These are phyloP conservation scores for Ophiostoma angusticollis DNA, from an alignment of 2,329 filamentous ascomycete genomes.

Conservation along the genomic window DNA sequence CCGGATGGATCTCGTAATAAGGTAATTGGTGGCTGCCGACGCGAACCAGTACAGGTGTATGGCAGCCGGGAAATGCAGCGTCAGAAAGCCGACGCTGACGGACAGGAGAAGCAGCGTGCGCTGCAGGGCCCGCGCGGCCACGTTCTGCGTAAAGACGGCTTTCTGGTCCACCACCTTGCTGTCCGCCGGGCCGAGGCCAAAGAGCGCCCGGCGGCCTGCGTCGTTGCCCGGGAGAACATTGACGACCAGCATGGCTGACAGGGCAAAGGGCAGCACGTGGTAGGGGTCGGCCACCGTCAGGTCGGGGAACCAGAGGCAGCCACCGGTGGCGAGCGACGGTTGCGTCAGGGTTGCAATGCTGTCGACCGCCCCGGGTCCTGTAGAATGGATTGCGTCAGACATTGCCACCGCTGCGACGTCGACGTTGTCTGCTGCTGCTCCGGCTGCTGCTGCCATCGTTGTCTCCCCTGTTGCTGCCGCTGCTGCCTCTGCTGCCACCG, in stretches of 20 bases:
- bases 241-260: constrained; percentile 24
- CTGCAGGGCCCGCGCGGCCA: constrained; percentile 14
- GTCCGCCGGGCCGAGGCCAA: constrained; percentile 12
- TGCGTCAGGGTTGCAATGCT: constrained; percentile 1
- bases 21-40: constrained; percentile 19
- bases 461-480: constrained; percentile 1
- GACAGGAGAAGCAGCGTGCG: constrained; percentile 20
- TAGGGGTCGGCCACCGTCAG: constrained; percentile 39
- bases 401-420: background rate
- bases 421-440: background rate
- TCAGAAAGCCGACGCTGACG: constrained; percentile 23
- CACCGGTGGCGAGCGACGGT: constrained; percentile 33
- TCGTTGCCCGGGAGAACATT: constrained; percentile 23
- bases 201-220: constrained; percentile 15
- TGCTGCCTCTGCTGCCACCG: constrained; percentile 1
- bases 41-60: constrained; percentile 32
- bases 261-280: constrained; percentile 30
- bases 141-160: background rate
- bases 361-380: constrained; percentile 1
- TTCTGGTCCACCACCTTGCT: background rate
- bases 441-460: constrained; percentile 2
- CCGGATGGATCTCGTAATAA: constrained; percentile 14
- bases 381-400: too few relatives aligned
- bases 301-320: constrained; percentile 43
- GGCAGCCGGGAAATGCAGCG: constrained; percentile 27